A percentile compares a stretch with the other conserved stretches of the same genome.
These are phyloP conservation scores for Magnusiomyces paraingens DNA, from an alignment of 1,139 yeast species.

Conservation along the genomic window DNA sequence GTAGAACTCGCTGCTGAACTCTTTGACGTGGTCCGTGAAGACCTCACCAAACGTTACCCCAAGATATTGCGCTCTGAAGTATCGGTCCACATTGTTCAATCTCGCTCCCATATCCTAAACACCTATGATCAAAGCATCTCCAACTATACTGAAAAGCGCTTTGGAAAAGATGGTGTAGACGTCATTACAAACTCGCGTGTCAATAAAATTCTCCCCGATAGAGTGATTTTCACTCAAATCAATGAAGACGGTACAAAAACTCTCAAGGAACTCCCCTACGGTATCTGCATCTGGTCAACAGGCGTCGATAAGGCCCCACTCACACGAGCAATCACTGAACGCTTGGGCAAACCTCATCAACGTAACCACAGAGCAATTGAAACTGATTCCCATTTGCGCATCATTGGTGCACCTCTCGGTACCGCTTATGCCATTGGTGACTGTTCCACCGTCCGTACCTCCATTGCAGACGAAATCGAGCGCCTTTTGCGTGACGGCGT, in stretches of 20 bases:
- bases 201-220: conserved; percentile 45
- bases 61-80: conserved; percentile 51
- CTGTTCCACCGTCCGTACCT: conserved; percentile 53
- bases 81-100: conserved; percentile 58
- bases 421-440: conserved; percentile 66
- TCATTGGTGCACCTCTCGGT: conserved; percentile 53
- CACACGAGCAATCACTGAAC: conserved; percentile 43
- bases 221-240: conserved; percentile 47
- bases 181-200: conserved; percentile 56
- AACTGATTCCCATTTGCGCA: conserved; percentile 59
- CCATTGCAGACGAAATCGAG: conserved; percentile 43
- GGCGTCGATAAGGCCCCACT: conserved; percentile 58
- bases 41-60: conserved; percentile 48
- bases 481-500: conserved; percentile 24
- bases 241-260: conserved; percentile 38
- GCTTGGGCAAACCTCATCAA: conserved; percentile 41
- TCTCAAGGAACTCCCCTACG: conserved; percentile 48
- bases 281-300: conserved; percentile 62
- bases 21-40: conserved; percentile 54
- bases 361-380: conserved; percentile 55
- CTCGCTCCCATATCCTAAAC: conserved; percentile 55
- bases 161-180: conserved; percentile 52
- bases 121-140: conserved; percentile 57
- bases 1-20: conserved; percentile 64
- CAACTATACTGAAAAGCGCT: conserved; percentile 54